Percentiles rank a stretch among this genome's conserved stretches.
phyloP scores from a whole-genome alignment of 768 basidiomycete genomes.

The Pulveroboletus sp. region DNA sequence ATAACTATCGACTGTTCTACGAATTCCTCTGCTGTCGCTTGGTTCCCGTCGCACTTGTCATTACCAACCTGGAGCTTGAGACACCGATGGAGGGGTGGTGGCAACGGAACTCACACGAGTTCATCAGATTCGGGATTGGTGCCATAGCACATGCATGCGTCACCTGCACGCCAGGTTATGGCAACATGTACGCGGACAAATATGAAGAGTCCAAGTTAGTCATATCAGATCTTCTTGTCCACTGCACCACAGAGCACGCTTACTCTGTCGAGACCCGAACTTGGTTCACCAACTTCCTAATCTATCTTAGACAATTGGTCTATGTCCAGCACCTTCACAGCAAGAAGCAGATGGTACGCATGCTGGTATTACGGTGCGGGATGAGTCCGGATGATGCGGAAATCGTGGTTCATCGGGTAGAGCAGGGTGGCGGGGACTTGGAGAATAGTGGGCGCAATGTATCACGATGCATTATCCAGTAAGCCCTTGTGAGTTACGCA shows the following conservation, averaged over 20 bases:
- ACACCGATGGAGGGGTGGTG: slow-evolving; percentile 34
- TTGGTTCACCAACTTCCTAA: slow-evolving; percentile 22
- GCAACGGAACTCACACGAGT: slow-evolving; percentile 26
- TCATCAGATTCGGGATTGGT: slow-evolving; percentile 21
- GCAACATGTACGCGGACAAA: slow-evolving; percentile 32
- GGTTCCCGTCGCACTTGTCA: slow-evolving; percentile 38
- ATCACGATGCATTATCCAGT: slow-evolving; percentile 19
- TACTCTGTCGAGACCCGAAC: slow-evolving; percentile 20
- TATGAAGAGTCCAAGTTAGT: slow-evolving; percentile 34
- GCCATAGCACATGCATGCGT: slow-evolving; percentile 29
- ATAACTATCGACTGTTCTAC: slow-evolving; percentile 37
- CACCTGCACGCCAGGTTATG: slow-evolving; percentile 30
- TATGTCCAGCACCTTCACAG: slow-evolving; percentile 18
- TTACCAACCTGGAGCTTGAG: slow-evolving; percentile 38
- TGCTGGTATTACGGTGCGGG: slow-evolving; percentile 25
- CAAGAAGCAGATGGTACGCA: slow-evolving; percentile 24
- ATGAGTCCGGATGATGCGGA: slow-evolving; percentile 23
- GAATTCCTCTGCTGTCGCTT: slow-evolving; percentile 36
- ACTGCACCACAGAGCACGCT: slow-evolving; percentile 18
- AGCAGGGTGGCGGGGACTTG: slow-evolving; percentile 8
- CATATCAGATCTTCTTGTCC: slow-evolving; percentile 23
- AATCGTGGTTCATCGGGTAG: slow-evolving; percentile 14
- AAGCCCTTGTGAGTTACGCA: slow-evolving; percentile 9
- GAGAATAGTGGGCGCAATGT: background rate
- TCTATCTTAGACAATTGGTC: slow-evolving; percentile 25